Evolutionary conservation across 1,284 basidiomycete species (phyloP), one percentile per base, ranked within the genome.

Genomic region (Phylloporus gajari): DNA sequence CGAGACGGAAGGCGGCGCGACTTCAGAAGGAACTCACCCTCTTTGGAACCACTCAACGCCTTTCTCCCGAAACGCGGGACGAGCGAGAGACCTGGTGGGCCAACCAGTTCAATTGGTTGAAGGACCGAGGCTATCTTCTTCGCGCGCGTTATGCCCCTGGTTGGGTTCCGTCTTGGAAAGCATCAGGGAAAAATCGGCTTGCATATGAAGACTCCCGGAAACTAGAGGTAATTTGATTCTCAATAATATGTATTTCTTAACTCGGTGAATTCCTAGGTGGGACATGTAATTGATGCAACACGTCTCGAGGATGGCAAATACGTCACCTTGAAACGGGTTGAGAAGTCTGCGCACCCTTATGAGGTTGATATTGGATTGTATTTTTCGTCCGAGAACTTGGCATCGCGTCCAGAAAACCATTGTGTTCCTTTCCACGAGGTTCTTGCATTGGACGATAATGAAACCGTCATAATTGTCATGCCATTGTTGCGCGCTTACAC

Each of bases 121-220:
- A 72, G 30, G 70, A 73, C 6, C n/a, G 53, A 0, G 81, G 82
- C 0, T 82, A 83, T 44, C 51, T 73, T 21, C 72, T 83, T 0
- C 75, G 82, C 2, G 63, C 73, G 0, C 75, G 82, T 11, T 82
- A 79, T 64, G 67, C 67, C 25, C 79, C 80, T 0, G 73, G 68
- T 17, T 82, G 82, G 81, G 58, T 71, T 3, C 77, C 79, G 2
- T 82, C 81, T 1, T 81, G 81, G 81, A 62, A 48, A 0, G 60
- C 27, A 13, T 71, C 73, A 1, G 38, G 70, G 0, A 73, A 56
- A 19, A 25, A 3, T 2, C 51, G 25, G 59, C 42, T 69, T 27
- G 12, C 53, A 2, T 48, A 59, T 8, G 76, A 76, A 59, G 72
- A 76, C 48, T 67, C 11, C 0, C 0, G 32, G 1, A 64, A 2